These are phyloP conservation scores for Backusella mclennaniae DNA, from an alignment of 192 early-diverging fungal genomes.

Conservation along the genomic window DNA sequence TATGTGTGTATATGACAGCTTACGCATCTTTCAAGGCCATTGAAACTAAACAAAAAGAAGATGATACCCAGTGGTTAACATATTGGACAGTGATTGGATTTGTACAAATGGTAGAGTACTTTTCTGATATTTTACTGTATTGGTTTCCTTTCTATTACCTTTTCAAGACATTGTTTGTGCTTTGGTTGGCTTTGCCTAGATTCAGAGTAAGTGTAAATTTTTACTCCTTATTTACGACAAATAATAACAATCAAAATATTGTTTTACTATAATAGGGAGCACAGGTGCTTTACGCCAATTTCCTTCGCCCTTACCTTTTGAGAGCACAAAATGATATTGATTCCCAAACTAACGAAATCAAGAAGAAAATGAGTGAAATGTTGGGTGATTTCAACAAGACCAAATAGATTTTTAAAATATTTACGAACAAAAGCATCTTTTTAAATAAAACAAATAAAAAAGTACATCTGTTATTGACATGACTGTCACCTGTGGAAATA, in stretches of 20 bases:
- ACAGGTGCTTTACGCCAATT: slow-evolving; percentile 69
- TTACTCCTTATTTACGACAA: not conserved
- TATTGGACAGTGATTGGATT: slow-evolving; percentile 95
- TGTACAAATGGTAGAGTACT: slow-evolving; percentile 88
- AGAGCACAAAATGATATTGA: slow-evolving; percentile 49
- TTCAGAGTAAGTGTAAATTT: slow-evolving; percentile 46
- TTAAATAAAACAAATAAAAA: slow-evolving; percentile 1
- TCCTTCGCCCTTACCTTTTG: slow-evolving; percentile 74
- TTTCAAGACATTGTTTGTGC: slow-evolving; percentile 85
- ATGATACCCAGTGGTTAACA: slow-evolving; percentile 91
- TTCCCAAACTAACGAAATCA: not conserved
- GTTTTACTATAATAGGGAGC: slow-evolving; percentile 60
- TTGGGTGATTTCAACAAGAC: not conserved
- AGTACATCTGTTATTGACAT: not conserved
- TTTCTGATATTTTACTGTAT: slow-evolving; percentile 83
- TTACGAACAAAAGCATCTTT: not conserved
- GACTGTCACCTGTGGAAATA: too few relatives aligned
- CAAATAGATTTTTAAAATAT: not conserved
- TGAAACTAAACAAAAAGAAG: slow-evolving; percentile 71
- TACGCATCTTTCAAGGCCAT: slow-evolving; percentile 95
- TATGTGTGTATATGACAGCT: slow-evolving; percentile 36
- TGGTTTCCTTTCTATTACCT: slow-evolving; percentile 97
- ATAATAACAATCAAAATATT: not conserved
- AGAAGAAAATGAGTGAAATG: slow-evolving; percentile 11
- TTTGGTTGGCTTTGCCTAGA: slow-evolving; percentile 81